Conservation (phyloP, 768 basidiomycete species). For the Lentinula sp. region DNA sequence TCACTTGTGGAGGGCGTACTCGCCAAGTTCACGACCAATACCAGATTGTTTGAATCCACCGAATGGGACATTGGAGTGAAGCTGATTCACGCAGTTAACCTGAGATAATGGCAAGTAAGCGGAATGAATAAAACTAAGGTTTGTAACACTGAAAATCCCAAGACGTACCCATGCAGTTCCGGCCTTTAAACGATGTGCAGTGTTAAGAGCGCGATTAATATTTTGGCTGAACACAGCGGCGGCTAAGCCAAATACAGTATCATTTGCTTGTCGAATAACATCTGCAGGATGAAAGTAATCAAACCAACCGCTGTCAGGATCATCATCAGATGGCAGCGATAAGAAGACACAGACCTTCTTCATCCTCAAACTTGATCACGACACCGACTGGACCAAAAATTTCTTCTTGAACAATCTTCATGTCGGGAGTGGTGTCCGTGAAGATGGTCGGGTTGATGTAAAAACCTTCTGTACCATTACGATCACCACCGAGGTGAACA, state of each 20-base stretch:
- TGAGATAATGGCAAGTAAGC: constrained; percentile 4
- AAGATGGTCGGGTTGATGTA: constrained; percentile 77
- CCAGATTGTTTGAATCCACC: constrained; percentile 74
- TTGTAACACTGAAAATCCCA: not conserved
- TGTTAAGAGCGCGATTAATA: constrained; percentile 55
- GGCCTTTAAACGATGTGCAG: constrained; percentile 61
- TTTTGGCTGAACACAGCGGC: constrained; percentile 71
- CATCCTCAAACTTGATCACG: constrained; percentile 69
- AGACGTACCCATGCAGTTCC: constrained; percentile 53
- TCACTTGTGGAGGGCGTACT: constrained; percentile 52
- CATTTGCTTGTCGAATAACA: constrained; percentile 13
- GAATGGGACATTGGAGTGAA: constrained; percentile 52
- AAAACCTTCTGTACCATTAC: constrained; percentile 48
- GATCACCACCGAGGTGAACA: constrained; percentile 54
- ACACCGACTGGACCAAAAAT: constrained; percentile 81
- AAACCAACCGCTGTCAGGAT: no score
- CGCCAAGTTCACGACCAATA: constrained; percentile 63
- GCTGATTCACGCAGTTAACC: constrained; percentile 37
- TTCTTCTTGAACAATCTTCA: constrained; percentile 72
- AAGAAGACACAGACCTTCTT: constrained; percentile 26
- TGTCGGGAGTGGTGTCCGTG: constrained; percentile 55
- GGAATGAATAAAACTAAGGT: not conserved
- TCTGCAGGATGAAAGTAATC: not conserved
- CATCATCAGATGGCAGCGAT: no score
- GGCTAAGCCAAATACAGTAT: constrained; percentile 74